These are phyloP conservation scores for Agrocybe praecox DNA, from an alignment of 768 basidiomycete species.

Conservation along the genomic window DNA sequence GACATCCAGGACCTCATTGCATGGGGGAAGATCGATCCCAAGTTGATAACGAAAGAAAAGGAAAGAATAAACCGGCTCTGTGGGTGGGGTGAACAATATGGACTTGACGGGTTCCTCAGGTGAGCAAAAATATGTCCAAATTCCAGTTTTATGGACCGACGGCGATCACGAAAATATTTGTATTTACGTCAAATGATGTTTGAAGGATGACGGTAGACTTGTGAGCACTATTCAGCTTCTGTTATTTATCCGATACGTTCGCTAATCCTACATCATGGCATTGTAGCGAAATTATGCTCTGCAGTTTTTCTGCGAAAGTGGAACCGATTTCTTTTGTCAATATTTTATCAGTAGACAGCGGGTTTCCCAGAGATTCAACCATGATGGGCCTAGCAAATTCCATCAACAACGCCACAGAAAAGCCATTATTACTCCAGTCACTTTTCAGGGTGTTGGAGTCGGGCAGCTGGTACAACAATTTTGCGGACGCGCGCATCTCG, in stretches of 20 bases:
- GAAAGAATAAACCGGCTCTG: conserved; percentile 41
- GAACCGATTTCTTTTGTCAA: conserved; percentile 41
- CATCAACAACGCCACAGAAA: neutral
- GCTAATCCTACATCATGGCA: neutral
- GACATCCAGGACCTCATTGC: conserved; percentile 50
- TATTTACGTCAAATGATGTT: neutral
- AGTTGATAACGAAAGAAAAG: conserved; percentile 28
- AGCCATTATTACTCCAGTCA: conserved; percentile 5
- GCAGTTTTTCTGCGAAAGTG: conserved; percentile 45
- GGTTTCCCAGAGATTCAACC: neutral
- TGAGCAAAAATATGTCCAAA: conserved; percentile 15
- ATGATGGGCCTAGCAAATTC: too few species aligned
- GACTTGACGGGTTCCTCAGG: conserved; percentile 52
- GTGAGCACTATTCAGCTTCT: conserved; percentile 25
- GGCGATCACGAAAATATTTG: neutral
- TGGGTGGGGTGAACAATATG: conserved; percentile 40
- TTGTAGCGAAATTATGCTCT: conserved; percentile 50
- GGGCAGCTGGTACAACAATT: conserved; percentile 42
- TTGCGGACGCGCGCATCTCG: conserved; percentile 43
- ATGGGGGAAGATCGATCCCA: conserved; percentile 37
- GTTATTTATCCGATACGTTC: neutral
- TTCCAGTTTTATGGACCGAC: neutral
- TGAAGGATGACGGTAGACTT: conserved; percentile 52
- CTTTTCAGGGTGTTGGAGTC: conserved; percentile 29
- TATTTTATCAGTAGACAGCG: conserved; percentile 15